Evolutionary conservation across 768 basidiomycete species (phyloP).

Genomic region (Astraeus odoratus): DNA sequence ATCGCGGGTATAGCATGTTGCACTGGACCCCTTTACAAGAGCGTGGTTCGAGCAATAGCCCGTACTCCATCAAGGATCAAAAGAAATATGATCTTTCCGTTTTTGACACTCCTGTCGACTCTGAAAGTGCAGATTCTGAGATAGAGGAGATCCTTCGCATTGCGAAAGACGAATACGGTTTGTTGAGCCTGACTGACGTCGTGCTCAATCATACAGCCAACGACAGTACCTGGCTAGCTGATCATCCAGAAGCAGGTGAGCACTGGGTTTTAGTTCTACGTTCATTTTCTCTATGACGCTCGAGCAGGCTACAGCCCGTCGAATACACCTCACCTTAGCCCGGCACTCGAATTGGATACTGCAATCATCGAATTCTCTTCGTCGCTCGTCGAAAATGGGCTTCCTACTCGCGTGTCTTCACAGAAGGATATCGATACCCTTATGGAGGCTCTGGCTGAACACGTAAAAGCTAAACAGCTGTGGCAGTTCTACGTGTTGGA

Average conservation of each 20-base stretch:
- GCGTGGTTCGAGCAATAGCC: constrained; percentile 82
- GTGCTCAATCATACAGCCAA: constrained; percentile 97
- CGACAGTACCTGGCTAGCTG: constrained; percentile 83
- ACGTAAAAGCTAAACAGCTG: constrained; percentile 59
- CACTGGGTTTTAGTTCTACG: neutral
- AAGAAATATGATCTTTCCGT: constrained; percentile 72
- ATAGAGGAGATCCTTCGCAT: constrained; percentile 59
- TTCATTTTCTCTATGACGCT: constrained; percentile 4
- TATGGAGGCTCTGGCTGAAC: constrained; percentile 52
- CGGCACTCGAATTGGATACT: constrained; percentile 88
- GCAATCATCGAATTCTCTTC: constrained; percentile 78
- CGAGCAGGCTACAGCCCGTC: constrained; percentile 75
- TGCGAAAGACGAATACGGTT: constrained; percentile 80
- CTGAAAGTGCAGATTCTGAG: constrained; percentile 46
- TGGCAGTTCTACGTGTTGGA: constrained; percentile 97
- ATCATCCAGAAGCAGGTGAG: constrained; percentile 94
- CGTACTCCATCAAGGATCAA: constrained; percentile 92
- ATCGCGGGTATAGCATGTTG: constrained; percentile 95
- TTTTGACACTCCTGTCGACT: constrained; percentile 40
- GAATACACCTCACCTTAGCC: constrained; percentile 86
- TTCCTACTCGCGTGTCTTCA: constrained; percentile 66
- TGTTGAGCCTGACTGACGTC: constrained; percentile 88
- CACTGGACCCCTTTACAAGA: constrained; percentile 96
- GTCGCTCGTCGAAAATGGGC: constrained; percentile 52
- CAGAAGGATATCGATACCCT: constrained; percentile 63